phyloP scores from a whole-genome alignment of 2,329 filamentous ascomycete genomes.

The Sporothrix schenckii region DNA sequence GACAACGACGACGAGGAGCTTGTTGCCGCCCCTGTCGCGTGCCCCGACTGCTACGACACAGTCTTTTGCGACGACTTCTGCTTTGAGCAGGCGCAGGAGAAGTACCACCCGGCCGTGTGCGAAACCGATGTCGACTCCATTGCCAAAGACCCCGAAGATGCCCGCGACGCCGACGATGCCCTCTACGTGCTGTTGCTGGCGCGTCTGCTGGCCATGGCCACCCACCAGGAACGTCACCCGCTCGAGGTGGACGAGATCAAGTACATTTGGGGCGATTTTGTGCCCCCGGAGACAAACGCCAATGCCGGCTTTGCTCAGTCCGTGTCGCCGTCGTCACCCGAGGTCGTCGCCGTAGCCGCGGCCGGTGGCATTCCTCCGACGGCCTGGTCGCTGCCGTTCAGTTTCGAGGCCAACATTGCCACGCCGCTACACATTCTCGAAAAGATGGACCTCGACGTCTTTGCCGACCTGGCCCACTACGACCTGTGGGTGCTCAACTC shows the following conservation, averaged over 20 bases:
- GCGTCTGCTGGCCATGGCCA: conserved; percentile 64
- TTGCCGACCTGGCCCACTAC: conserved; percentile 59
- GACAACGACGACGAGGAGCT: background rate
- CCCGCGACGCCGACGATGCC: conserved; percentile 61
- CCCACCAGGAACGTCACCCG: conserved; percentile 63
- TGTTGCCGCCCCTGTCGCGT: conserved; percentile 55
- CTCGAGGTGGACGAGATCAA: conserved; percentile 66
- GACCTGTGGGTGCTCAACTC: conserved; percentile 89
- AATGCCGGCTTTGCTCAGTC: conserved; percentile 53
- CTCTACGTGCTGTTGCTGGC: conserved; percentile 66
- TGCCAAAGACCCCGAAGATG: conserved; percentile 65
- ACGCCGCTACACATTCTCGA: conserved; percentile 76
- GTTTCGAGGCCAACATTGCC: conserved; percentile 74
- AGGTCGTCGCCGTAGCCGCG: background rate
- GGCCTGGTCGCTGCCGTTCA: conserved; percentile 73
- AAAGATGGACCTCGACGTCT: conserved; percentile 83
- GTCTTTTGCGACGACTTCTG: conserved; percentile 68
- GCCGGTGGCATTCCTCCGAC: conserved; percentile 59
- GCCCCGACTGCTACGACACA: conserved; percentile 65
- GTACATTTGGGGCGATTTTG: conserved; percentile 71
- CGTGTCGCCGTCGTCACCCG: background rate
- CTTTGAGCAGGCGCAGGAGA: conserved; percentile 58
- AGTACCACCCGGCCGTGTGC: conserved; percentile 67
- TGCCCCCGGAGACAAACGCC: conserved; percentile 56
- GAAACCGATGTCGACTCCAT: conserved; percentile 68